These are phyloP conservation scores for Fonsecaea multimorphosa DNA, from an alignment of 2,329 filamentous ascomycete species.

Conservation along the genomic window DNA sequence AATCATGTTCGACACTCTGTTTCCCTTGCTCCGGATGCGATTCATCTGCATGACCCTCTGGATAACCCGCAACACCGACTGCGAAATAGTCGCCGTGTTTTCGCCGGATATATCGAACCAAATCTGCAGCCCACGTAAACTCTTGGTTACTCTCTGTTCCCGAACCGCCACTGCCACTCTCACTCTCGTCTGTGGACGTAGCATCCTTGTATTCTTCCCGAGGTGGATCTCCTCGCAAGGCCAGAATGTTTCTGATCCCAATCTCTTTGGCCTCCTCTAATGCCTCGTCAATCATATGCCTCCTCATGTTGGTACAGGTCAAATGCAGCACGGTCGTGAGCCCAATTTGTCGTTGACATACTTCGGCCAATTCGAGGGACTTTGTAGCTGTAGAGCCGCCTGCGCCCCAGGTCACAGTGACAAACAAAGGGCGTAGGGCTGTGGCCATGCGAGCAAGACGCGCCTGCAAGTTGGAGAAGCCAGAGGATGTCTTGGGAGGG, in stretches of 20 bases:
- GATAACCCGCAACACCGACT: conserved; percentile 91
- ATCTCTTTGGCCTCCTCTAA: conserved; percentile 88
- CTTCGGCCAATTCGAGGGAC: conserved; percentile 90
- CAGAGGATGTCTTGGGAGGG: conserved; percentile 95
- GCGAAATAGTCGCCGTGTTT: conserved; percentile 94
- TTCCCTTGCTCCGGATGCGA: conserved; percentile 76
- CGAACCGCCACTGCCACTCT: conserved; percentile 40
- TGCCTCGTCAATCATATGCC: conserved; percentile 81
- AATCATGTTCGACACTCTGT: conserved; percentile 68
- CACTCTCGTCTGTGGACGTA: conserved; percentile 55
- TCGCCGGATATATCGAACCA: conserved; percentile 86
- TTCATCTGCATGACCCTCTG: conserved; percentile 92
- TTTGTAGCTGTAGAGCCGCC: conserved; percentile 90
- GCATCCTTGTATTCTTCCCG: conserved; percentile 80
- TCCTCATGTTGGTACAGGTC: conserved; percentile 98
- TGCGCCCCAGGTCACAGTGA: conserved; percentile 97
- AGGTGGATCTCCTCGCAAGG: conserved; percentile 88
- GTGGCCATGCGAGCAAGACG: conserved; percentile 94
- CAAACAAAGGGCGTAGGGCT: conserved; percentile 87
- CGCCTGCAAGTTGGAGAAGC: conserved; percentile 89
- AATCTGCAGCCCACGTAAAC: conserved; percentile 86
- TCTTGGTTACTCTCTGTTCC: conserved; percentile 65
- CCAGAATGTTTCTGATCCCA: conserved; percentile 92
- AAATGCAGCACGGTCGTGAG: conserved; percentile 95
- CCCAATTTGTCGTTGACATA: conserved; percentile 89